Evolutionary conservation across 2,329 filamentous ascomycete species (phyloP), one percentile per base, ranked within the genome.

Genomic region (Paraphoma chrysanthemicola): DNA sequence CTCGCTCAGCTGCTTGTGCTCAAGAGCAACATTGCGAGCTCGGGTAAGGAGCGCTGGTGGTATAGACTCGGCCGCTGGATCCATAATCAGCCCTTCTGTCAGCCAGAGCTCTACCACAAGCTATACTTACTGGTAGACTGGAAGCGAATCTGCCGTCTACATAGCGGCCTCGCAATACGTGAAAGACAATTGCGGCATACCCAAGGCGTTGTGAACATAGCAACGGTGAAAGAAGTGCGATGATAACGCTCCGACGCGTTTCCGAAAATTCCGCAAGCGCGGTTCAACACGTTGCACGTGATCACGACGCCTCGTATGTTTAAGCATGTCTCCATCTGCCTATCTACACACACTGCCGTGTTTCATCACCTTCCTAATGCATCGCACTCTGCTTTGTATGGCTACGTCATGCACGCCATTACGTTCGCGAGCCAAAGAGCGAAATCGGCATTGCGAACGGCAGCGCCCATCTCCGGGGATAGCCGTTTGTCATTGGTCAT

Each of bases 41-140:
- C 85, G 78, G 3, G 77, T 77, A 29, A 89, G 79, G 9, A 89
- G 77, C 14, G 82, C 79, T 33, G 84, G 80, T 17, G 85, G 86
- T 44, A 88, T 72, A 29, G 73, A 63, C 48, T 73, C 70, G 38
- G 56, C 59, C 4, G 68, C 69, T 66, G 45, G 36, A n/a, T 48
- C 36, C 17, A 30, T 44, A 9, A 48, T 67, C 38, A 72, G 62
- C 42, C 18, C 7, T 28, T 2, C 28, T 14, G 17, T 11, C 8
- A 10, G 43, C 14, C 17, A 3, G 14, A 16, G 10, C 33, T 2
- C 38, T 4, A 8, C 54, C 43, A 18, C 30, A 11, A 31, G 28
- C 6, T 7, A 16, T n/a, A 48, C 64, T 52, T 44, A 71, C 67
- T 31, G 11, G 67, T 74, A 42, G 65, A 67, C 50, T 77, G 72